Evolutionary conservation across 306 rosid genomes (phyloP), one percentile per base, ranked within the genome.

Genomic region (Fragaria iinumae): DNA sequence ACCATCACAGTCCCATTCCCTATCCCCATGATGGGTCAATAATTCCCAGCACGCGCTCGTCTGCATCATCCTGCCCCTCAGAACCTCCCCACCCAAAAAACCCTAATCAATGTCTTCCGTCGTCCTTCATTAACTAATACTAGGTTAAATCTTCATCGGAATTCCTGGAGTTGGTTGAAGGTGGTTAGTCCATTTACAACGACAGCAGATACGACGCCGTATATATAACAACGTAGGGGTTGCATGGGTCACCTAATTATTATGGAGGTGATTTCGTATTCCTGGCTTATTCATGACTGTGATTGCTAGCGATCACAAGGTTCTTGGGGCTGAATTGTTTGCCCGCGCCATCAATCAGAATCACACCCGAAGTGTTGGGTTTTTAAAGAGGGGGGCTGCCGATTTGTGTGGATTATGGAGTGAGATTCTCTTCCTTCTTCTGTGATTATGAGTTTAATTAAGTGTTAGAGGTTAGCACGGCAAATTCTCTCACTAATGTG

Each of bases 81-180:
- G 67, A 63, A 29, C 5, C 29, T 2, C 27, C 2, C n/a, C 29
- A 8, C 6, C 20, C 66, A 60, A 8, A 32, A 63, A 0, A 4
- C 41, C 65, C 34, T 11, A 10, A 59, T 59, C 34, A 59, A 59
- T 23, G 65, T 11, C 0, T 5, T 18, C 25, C 60, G 12, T 53
- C 60, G 60, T 11, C 21, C 0, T 12, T 21, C 38, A 29, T 25
- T 62, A 62, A 27, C 13, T 62, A 6, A 34, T 64, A 32, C 69
- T 64, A 64, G 69, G 69, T 64, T 34, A 34, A 32, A 64, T 64
- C n/a, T n/a, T n/a, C 27, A n/a, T 59, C n/a, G 67, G n/a, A 62
- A 62, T 29, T 62, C 67, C 43, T 27, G 10, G 10, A 62, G 67
- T 29, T 62, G 0, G 69, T 65, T 65, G 45, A 36, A 62, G 41